A percentile compares a stretch with the other conserved stretches of the same genome.
These are phyloP conservation scores for Penicillium nucicola DNA, from an alignment of 495 filamentous ascomycete genomes.

Conservation along the genomic window DNA sequence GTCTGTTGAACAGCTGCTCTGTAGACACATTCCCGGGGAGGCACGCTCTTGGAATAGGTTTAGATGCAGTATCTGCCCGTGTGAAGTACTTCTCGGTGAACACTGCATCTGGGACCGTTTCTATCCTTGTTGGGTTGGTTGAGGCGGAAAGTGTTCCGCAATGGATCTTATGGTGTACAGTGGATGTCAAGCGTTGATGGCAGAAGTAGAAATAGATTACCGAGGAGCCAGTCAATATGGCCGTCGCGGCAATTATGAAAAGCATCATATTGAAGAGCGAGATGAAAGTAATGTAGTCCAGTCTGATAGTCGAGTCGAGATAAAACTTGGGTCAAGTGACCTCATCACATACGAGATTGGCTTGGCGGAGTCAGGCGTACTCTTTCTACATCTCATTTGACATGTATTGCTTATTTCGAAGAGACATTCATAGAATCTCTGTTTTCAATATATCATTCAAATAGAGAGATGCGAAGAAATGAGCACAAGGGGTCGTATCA, in stretches of 20 bases:
- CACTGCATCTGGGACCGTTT: constrained; percentile 20
- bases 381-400: neutral
- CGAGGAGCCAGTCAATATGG: constrained; percentile 20
- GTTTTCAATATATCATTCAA: too few relatives aligned
- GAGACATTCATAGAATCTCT: too few relatives aligned
- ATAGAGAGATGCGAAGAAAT: neutral
- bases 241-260: constrained; percentile 13
- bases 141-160: constrained; percentile 10
- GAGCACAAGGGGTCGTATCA: neutral
- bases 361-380: constrained; percentile 4
- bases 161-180: constrained; percentile 21
- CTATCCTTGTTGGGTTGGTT: constrained; percentile 12
- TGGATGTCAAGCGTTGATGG: constrained; percentile 20
- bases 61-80: constrained; percentile 25
- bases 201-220: constrained; percentile 22
- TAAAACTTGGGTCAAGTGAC: constrained; percentile 4
- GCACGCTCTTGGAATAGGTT: constrained; percentile 13
- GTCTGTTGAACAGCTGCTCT: constrained; percentile 20
- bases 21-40: constrained; percentile 16
- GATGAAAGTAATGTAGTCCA: neutral
- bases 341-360: constrained; percentile 12
- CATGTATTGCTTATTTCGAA: too few relatives aligned
- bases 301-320: neutral
- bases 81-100: constrained; percentile 20
- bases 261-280: constrained; percentile 12